phyloP scores from a whole-genome alignment of 1,284 basidiomycete genomes.

The Sporisorium exsertum region DNA sequence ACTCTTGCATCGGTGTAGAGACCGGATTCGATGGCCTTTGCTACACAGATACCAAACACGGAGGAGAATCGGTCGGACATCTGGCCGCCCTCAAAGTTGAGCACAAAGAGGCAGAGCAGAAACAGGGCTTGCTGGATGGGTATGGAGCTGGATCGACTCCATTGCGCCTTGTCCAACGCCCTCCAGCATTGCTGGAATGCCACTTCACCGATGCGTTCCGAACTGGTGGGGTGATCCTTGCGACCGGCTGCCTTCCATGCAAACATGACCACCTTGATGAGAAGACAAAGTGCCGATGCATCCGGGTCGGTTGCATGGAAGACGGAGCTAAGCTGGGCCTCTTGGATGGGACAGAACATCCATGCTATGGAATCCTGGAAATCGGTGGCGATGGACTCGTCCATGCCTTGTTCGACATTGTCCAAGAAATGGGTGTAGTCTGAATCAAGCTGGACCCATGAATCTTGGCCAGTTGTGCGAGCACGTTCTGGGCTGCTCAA shows the following conservation, averaged over 20 bases:
- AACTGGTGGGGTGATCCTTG: not conserved
- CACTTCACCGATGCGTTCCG: slow-evolving; percentile 6
- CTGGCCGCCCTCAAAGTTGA: slow-evolving; percentile 12
- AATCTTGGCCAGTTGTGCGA: not conserved
- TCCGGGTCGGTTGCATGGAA: slow-evolving; percentile 5
- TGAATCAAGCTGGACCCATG: slow-evolving; percentile 3
- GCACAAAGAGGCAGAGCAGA: slow-evolving; percentile 12
- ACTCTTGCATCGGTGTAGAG: slow-evolving; percentile 10
- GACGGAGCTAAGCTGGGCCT: not conserved
- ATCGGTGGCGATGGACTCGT: not conserved
- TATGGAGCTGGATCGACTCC: slow-evolving; percentile 5
- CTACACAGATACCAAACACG: slow-evolving; percentile 12
- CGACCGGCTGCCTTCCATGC: slow-evolving; percentile 9
- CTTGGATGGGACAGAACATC: slow-evolving; percentile 13
- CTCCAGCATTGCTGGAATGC: slow-evolving; percentile 14
- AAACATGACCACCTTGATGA: slow-evolving; percentile 10
- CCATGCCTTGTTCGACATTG: slow-evolving; percentile 7
- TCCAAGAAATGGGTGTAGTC: slow-evolving; percentile 6
- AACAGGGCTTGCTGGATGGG: slow-evolving; percentile 3
- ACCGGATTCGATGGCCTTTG: slow-evolving; percentile 10
- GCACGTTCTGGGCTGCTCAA: not conserved
- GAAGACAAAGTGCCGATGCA: slow-evolving; percentile 4
- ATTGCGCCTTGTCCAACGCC: slow-evolving; percentile 11
- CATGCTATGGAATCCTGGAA: slow-evolving; percentile 8
- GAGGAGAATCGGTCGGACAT: slow-evolving; percentile 16